Percentiles rank a stretch among this genome's conserved stretches.
These are phyloP conservation scores for Suillus bovinus DNA, from an alignment of 768 basidiomycete genomes.

Conservation along the genomic window DNA sequence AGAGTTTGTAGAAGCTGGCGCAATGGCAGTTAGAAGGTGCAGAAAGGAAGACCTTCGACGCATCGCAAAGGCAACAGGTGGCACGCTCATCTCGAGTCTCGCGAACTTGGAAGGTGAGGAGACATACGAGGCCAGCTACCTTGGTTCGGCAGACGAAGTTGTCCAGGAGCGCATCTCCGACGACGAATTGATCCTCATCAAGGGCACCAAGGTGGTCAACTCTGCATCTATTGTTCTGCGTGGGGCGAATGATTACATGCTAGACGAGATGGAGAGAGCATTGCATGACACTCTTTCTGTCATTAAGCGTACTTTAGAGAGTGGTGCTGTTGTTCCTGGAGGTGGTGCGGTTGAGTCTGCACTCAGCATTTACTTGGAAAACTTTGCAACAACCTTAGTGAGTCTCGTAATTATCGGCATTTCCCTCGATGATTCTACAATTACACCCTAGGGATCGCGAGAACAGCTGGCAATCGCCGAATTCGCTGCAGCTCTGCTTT, in stretches of 20 bases:
- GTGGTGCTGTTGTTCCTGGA: slow-evolving; percentile 93
- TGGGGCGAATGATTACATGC: slow-evolving; percentile 98
- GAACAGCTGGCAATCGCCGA: slow-evolving; percentile 99
- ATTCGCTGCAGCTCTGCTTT: slow-evolving; percentile 88
- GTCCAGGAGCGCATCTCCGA: slow-evolving; percentile 97
- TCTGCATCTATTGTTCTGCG: slow-evolving; percentile 91
- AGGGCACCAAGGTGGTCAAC: slow-evolving; percentile 96
- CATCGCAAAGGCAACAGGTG: slow-evolving; percentile 96
- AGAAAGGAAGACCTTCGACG: slow-evolving; percentile 96
- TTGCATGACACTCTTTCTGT: slow-evolving; percentile 93
- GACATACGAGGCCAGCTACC: slow-evolving; percentile 88
- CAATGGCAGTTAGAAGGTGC: slow-evolving; percentile 97
- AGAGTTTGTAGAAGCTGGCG: slow-evolving; percentile 98
- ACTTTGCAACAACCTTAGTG: slow-evolving; percentile 97
- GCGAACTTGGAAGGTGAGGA: slow-evolving; percentile 98
- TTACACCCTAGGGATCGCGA: slow-evolving; percentile 76
- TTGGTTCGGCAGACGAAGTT: slow-evolving; percentile 95
- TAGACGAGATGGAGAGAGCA: slow-evolving; percentile 99
- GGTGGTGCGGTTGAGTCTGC: slow-evolving; percentile 98
- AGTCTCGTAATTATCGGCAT: slow-evolving; percentile 28
- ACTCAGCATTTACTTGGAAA: slow-evolving; percentile 95
- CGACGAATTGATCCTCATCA: slow-evolving; percentile 95
- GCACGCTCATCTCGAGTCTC: slow-evolving; percentile 86
- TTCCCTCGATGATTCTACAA: slow-evolving; percentile 4
- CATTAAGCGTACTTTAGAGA: slow-evolving; percentile 96